phyloP scores from a whole-genome alignment of 768 basidiomycete genomes.

The Boletus rubroflammeus region DNA sequence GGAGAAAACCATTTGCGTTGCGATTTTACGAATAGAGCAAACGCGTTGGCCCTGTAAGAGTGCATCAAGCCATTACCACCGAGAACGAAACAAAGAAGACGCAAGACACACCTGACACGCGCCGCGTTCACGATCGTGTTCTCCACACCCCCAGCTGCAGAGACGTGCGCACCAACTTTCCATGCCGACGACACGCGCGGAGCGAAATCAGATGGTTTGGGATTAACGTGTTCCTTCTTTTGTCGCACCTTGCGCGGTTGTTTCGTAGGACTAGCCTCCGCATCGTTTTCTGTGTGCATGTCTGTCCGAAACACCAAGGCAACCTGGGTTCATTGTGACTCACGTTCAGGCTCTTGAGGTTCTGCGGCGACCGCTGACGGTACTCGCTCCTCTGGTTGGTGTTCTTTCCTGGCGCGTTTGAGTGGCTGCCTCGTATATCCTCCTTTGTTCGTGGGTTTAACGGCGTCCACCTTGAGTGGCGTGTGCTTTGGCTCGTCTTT shows the following conservation, averaged over 20 bases:
- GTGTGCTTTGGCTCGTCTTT: background rate
- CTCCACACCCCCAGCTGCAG: constrained; percentile 76
- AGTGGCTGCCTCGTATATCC: constrained; percentile 1
- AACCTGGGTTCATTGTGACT: background rate
- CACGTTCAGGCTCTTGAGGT: constrained; percentile 1
- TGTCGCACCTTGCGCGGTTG: constrained; percentile 5
- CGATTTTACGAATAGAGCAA: constrained; percentile 81
- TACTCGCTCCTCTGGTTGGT: background rate
- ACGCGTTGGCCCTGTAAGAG: constrained; percentile 67
- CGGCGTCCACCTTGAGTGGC: background rate
- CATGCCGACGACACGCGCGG: constrained; percentile 39
- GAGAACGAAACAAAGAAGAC: background rate
- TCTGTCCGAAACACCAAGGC: background rate
- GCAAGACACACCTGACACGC: constrained; percentile 52
- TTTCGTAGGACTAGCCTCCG: background rate
- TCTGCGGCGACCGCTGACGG: background rate
- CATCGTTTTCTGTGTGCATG: background rate
- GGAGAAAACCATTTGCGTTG: constrained; percentile 79
- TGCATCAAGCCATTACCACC: background rate
- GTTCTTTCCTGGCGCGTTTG: constrained; percentile 16
- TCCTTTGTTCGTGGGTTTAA: background rate
- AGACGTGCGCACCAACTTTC: constrained; percentile 85
- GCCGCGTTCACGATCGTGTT: constrained; percentile 70
- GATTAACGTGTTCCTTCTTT: constrained; percentile 10
- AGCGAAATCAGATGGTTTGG: constrained; percentile 28